Evolutionary conservation across 805 yeast species (phyloP), one percentile per base, ranked within the genome.

Genomic region (Helenozyma baotianmanensis): DNA sequence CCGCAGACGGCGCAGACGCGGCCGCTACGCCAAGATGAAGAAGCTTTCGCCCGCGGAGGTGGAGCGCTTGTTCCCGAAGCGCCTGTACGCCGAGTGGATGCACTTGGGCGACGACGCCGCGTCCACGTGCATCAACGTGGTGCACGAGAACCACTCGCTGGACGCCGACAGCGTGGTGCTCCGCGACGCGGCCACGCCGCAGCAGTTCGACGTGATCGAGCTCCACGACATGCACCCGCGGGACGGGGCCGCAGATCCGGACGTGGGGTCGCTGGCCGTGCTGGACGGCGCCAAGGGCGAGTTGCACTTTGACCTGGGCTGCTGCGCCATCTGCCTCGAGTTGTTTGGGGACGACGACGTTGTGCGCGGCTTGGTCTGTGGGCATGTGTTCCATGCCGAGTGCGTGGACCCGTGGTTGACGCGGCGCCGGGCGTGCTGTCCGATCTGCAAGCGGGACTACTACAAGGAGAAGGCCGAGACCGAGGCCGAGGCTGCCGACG

Each of bases 341-440:
- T 54, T 62, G 4, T 68, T 81, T 34, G 82, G 76, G 42, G 72
- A 72, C 30, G 78, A 70, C 10, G 86, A 82, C 32, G 51, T 56
- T 1, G 86, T 85, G 2, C 72, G 95, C 30, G 86, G 86, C 0
- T 65, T 86, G 27, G 64, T 82, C 9, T 85, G 95, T 60, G 87
- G 88, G 3, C 95, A 85, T 56, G 87, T 81, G 2, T 85, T 79
- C 69, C 95, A 85, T 50, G 68, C 79, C 14, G 80, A 72, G 12
- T 85, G 95, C 57, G 70, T 86, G 33, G 87, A 81, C 42, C 89
- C 89, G 2, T 85, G 95, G 95, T 62, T 85, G 29, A 78, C 76
- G 2, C 73, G 74, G 42, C 64, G 90, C 44, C 70, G 82, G 29
- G 89, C 88, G 1, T 80, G 85, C 47, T 85, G 95, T 53, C 95